A percentile compares a stretch with the other conserved stretches of the same genome.
Conservation (phyloP, 768 basidiomycete genomes). For the Leccinellum albellum region DNA sequence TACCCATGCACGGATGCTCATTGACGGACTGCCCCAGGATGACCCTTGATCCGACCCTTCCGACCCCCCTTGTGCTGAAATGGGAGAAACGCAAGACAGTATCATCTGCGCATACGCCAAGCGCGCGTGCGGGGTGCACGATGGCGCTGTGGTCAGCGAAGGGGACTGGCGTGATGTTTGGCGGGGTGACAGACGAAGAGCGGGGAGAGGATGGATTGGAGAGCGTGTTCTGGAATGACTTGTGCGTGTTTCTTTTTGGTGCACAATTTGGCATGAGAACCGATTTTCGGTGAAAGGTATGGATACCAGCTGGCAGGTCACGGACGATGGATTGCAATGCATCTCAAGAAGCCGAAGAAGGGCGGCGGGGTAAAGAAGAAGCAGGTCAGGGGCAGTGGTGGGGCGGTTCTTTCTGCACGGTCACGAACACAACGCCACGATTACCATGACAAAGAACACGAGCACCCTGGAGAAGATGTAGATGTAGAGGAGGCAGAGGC, state of each 20-base stretch:
- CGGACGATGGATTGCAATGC: conserved; percentile 76
- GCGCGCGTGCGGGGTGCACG: conserved; percentile 74
- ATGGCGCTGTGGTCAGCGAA: conserved; percentile 78
- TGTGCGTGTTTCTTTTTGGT: conserved; percentile 35
- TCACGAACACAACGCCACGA: background rate
- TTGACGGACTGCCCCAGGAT: conserved; percentile 26
- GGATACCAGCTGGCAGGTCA: conserved; percentile 73
- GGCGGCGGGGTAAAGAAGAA: conserved; percentile 43
- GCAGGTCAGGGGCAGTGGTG: conserved; percentile 3
- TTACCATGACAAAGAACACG: conserved; percentile 13
- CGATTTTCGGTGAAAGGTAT: conserved; percentile 47
- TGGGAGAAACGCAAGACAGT: conserved; percentile 87
- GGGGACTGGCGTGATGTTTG: conserved; percentile 74
- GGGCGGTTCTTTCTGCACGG: background rate
- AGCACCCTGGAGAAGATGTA: conserved; percentile 10
- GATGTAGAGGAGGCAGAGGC: conserved; percentile 10
- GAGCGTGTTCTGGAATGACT: conserved; percentile 83
- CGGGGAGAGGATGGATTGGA: conserved; percentile 78
- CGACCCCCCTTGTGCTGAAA: conserved; percentile 49
- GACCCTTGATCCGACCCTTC: conserved; percentile 24
- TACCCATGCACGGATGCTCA: background rate
- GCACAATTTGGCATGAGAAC: background rate
- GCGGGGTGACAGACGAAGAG: conserved; percentile 87
- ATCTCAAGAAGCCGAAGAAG: conserved; percentile 62
- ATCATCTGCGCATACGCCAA: conserved; percentile 52